phyloP scores from a whole-genome alignment of 2,329 filamentous ascomycete species.

The Pseudogymnoascus sp. region DNA sequence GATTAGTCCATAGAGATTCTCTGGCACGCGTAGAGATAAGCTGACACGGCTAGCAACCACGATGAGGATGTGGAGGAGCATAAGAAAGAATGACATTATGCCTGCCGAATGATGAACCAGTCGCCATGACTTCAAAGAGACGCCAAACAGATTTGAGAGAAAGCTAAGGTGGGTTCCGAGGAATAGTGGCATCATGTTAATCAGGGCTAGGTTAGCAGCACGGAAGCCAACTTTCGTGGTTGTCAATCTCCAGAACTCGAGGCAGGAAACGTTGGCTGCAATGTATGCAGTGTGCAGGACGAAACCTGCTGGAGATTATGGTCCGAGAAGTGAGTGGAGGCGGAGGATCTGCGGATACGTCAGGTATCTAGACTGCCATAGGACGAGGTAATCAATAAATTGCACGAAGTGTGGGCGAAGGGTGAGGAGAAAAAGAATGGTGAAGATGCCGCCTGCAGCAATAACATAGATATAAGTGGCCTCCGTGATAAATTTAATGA shows the following conservation, averaged over 20 bases:
- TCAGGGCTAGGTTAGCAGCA: constrained; percentile 16
- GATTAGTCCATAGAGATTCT: constrained; percentile 16
- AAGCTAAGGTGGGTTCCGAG: constrained; percentile 13
- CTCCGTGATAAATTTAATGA: constrained; percentile 17
- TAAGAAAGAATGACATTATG: constrained; percentile 16
- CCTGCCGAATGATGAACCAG: constrained; percentile 16
- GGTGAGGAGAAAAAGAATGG: constrained; percentile 20
- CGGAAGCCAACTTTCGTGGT: not conserved
- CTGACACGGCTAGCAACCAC: not conserved
- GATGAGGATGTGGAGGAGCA: constrained; percentile 15
- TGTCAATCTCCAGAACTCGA: not conserved
- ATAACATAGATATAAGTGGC: constrained; percentile 22
- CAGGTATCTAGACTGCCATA: constrained; percentile 20
- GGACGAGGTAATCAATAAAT: constrained; percentile 15
- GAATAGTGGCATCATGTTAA: constrained; percentile 18
- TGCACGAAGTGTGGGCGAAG: constrained; percentile 13
- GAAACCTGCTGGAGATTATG: constrained; percentile 19
- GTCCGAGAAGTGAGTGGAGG: constrained; percentile 18
- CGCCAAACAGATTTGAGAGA: constrained; percentile 15
- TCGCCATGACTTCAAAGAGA: constrained; percentile 14
- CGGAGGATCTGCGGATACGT: constrained; percentile 21
- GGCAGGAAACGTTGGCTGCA: not conserved
- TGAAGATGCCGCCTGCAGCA: constrained; percentile 21
- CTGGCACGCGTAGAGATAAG: not conserved
- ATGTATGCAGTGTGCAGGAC: constrained; percentile 12